These are phyloP conservation scores for Lachancea lanzarotensis DNA, from an alignment of 805 yeast species.

Conservation along the genomic window DNA sequence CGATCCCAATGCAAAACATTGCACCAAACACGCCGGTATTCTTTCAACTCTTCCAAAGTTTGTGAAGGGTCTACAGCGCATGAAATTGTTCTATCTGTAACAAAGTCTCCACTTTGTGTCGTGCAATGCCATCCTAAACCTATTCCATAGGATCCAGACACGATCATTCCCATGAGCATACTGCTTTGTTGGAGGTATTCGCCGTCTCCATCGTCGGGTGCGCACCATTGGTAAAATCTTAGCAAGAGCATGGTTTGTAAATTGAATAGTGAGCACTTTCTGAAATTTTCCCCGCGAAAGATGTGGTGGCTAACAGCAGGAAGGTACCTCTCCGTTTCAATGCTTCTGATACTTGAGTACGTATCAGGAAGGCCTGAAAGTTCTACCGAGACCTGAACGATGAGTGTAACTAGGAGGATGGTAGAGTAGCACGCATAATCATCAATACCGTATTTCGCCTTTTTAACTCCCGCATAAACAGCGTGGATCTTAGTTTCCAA, in stretches of 20 bases:
- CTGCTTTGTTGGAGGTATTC: slow-evolving; percentile 24
- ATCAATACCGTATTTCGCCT: slow-evolving; percentile 4
- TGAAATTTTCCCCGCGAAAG: slow-evolving; percentile 20
- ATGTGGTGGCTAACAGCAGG: slow-evolving; percentile 22
- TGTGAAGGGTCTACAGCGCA: background rate
- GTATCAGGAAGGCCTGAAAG: slow-evolving; percentile 12
- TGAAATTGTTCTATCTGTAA: slow-evolving; percentile 7
- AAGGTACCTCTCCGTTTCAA: slow-evolving; percentile 21
- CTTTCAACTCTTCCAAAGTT: slow-evolving; percentile 8
- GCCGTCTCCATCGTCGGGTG: slow-evolving; percentile 32
- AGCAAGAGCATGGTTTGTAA: slow-evolving; percentile 24
- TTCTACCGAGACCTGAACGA: slow-evolving; percentile 22
- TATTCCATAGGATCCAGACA: slow-evolving; percentile 25
- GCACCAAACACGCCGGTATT: slow-evolving; percentile 23
- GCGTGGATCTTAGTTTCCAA: background rate
- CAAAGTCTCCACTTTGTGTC: slow-evolving; percentile 13
- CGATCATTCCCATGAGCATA: slow-evolving; percentile 25
- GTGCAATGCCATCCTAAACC: slow-evolving; percentile 26
- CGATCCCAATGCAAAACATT: slow-evolving; percentile 29
- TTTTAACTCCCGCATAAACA: background rate
- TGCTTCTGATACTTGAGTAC: slow-evolving; percentile 8
- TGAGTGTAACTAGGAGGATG: slow-evolving; percentile 20
- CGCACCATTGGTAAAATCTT: slow-evolving; percentile 30
- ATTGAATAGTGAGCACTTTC: slow-evolving; percentile 27
- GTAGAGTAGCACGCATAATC: slow-evolving; percentile 25